Evolutionary conservation across 164 flowering plant species (phyloP).

Genomic region (Dillenia turbinata): DNA sequence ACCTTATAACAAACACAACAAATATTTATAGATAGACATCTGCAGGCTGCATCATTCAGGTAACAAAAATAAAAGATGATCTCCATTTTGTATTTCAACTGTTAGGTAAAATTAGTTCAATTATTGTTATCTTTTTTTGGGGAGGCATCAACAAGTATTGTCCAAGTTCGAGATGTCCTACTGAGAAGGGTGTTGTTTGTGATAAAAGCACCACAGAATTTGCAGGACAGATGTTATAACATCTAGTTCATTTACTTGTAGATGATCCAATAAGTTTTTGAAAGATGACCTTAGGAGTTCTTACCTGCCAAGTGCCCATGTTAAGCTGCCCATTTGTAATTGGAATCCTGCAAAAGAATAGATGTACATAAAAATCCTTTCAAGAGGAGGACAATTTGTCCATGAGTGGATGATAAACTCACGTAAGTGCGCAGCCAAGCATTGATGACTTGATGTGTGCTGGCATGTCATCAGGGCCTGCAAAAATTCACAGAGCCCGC

Average conservation of each 20-base stretch:
- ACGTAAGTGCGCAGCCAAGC: conserved; percentile 94
- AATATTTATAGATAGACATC: too few relatives aligned
- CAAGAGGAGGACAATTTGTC: too few relatives aligned
- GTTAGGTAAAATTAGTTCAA: too few relatives aligned
- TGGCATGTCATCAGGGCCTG: conserved; percentile 99
- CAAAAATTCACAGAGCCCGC: conserved; percentile 10
- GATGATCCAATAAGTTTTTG: not conserved
- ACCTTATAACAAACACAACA: too few relatives aligned
- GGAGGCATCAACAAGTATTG: too few relatives aligned
- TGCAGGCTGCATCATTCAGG: too few relatives aligned
- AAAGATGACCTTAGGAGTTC: not conserved
- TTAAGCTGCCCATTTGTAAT: conserved; percentile 82
- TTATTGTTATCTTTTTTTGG: too few relatives aligned
- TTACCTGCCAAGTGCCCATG: conserved; percentile 99
- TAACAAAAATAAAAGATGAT: too few relatives aligned
- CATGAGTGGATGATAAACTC: conserved; percentile 11
- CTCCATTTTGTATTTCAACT: too few relatives aligned
- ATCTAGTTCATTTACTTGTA: not conserved
- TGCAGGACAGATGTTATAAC: not conserved
- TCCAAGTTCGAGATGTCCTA: not conserved
- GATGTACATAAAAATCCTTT: not conserved
- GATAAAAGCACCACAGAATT: not conserved
- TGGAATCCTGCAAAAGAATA: conserved; percentile 59
- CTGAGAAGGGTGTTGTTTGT: too few relatives aligned
- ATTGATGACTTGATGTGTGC: conserved; percentile 45